Base-by-base conservation (phyloP, 202 grass and related monocot species). In the Panicum hallii region DNA sequence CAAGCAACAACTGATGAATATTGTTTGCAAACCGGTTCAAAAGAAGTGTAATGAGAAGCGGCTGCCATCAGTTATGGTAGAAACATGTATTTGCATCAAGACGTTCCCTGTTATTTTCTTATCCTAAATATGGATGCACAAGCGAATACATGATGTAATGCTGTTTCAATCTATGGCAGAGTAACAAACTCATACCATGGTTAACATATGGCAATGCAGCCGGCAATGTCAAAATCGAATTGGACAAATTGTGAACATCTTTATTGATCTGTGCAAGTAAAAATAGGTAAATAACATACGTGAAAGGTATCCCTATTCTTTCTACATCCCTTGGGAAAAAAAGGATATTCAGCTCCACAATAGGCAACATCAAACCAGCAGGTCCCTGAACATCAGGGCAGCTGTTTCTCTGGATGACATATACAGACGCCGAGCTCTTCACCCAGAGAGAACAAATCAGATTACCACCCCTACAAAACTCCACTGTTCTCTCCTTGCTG, bases 211-310 rank as follows among this genome's bases (percentile, higher is more conserved):
- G 20, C 54, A 57, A 54, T 54, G 52, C 20, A 6, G 6, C 20
- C 2, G 4, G 7, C 52, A 2, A 57, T 53, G 11, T 49, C 1
- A 22, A 10, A 28, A 28, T 62, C 11, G 5, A 62, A 28, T 30
- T 1, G 34, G 41, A 16, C 4, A 30, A 83, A 52, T 52, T 11
- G 2, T 22, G 38, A 57, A 78, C 73, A 63, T 30, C 53, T 88
- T 88, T 88, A 88, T 91, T 88, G 49, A 60, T 84, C 81, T 77
- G 56, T 88, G 57, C 73, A 86, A 36, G 58, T 32, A 73, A 76
- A 60, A 72, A 74, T 12, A 38, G 36, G 72, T 20, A 38, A 74
- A 77, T 30, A 75, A 50, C 38, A 87, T 79, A 83, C 41, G 79
- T 12, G 43, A 60, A 45, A 5, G 14, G 46, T 14, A 17, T 65